Evolutionary conservation across 108 stramenopile genomes (phyloP).

Genomic region (Skeletonema costatum): DNA sequence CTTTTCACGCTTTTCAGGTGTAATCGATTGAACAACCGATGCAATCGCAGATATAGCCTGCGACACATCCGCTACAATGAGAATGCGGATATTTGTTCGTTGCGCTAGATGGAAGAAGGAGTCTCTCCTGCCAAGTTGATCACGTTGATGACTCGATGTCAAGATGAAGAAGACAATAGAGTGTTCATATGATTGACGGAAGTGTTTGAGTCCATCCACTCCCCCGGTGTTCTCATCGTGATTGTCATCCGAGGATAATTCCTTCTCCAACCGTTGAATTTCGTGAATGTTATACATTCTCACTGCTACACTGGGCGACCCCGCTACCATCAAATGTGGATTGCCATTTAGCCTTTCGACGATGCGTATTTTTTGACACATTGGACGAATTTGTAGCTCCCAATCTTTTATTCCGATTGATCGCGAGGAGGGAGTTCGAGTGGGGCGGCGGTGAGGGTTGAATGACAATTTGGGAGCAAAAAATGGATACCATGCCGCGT

Average conservation of each 20-base stretch:
- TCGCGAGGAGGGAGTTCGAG: background rate
- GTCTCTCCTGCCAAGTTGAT: slow-evolving; percentile 52
- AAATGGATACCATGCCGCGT: background rate
- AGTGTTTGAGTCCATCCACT: slow-evolving; percentile 38
- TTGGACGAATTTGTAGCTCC: slow-evolving; percentile 46
- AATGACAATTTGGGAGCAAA: background rate
- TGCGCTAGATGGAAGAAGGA: slow-evolving; percentile 58
- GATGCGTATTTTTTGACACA: slow-evolving; percentile 54
- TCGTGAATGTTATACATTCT: slow-evolving; percentile 44
- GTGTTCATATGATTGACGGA: slow-evolving; percentile 54
- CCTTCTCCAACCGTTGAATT: slow-evolving; percentile 24
- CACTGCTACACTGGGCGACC: slow-evolving; percentile 43
- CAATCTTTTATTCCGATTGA: slow-evolving; percentile 21
- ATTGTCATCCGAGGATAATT: background rate
- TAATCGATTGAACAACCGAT: slow-evolving; percentile 43
- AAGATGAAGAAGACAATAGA: slow-evolving; percentile 53
- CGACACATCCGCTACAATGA: slow-evolving; percentile 29
- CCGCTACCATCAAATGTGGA: slow-evolving; percentile 63
- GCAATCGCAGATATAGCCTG: slow-evolving; percentile 36
- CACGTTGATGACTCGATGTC: slow-evolving; percentile 29
- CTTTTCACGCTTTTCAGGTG: slow-evolving; percentile 49
- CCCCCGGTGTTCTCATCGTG: background rate
- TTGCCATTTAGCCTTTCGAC: slow-evolving; percentile 52
- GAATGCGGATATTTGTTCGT: slow-evolving; percentile 18
- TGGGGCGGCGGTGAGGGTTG: background rate